Percentiles rank a stretch among this genome's conserved stretches.
phyloP scores from a whole-genome alignment of 1,284 basidiomycete species.

The Leccinum griseonigrum region DNA sequence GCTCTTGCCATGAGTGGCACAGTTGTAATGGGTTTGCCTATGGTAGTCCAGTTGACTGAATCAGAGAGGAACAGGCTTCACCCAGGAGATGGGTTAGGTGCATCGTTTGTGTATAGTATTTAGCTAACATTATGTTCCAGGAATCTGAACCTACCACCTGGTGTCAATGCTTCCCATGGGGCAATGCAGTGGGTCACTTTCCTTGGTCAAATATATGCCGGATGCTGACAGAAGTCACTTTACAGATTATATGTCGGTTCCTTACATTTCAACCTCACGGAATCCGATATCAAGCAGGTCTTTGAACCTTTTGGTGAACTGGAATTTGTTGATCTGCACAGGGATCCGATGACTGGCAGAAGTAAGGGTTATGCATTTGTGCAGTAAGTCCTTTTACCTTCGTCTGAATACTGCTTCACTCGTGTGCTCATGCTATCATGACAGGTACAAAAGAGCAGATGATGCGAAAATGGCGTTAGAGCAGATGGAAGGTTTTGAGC shows the following conservation, averaged over 20 bases:
- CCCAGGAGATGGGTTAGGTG: conserved; percentile 73
- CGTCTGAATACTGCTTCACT: neutral
- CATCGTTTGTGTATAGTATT: conserved; percentile 7
- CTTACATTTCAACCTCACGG: conserved; percentile 93
- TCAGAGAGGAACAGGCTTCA: conserved; percentile 91
- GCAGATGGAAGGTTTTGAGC: conserved; percentile 97
- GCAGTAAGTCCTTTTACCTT: conserved; percentile 55
- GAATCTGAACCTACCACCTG: conserved; percentile 75
- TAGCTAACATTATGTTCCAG: conserved; percentile 36
- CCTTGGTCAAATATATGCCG: conserved; percentile 13
- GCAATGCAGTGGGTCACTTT: conserved; percentile 67
- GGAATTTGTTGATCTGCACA: conserved; percentile 97
- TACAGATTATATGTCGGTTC: conserved; percentile 93
- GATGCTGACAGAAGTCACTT: conserved; percentile 19
- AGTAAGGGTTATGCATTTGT: conserved; percentile 99
- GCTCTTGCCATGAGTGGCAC: conserved; percentile 90
- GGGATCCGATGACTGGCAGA: conserved; percentile 88
- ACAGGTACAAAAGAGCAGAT: conserved; percentile 81
- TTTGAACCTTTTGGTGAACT: conserved; percentile 98
- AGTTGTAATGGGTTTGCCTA: conserved; percentile 96
- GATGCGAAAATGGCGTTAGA: conserved; percentile 96
- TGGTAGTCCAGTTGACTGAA: conserved; percentile 94
- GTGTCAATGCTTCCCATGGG: conserved; percentile 68
- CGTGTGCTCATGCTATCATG: conserved; percentile 4
- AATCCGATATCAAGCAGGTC: conserved; percentile 96